Evolutionary conservation across 2,329 filamentous ascomycete genomes (phyloP), one percentile per base, ranked within the genome.

Genomic region (Boeremia lycopersici): DNA sequence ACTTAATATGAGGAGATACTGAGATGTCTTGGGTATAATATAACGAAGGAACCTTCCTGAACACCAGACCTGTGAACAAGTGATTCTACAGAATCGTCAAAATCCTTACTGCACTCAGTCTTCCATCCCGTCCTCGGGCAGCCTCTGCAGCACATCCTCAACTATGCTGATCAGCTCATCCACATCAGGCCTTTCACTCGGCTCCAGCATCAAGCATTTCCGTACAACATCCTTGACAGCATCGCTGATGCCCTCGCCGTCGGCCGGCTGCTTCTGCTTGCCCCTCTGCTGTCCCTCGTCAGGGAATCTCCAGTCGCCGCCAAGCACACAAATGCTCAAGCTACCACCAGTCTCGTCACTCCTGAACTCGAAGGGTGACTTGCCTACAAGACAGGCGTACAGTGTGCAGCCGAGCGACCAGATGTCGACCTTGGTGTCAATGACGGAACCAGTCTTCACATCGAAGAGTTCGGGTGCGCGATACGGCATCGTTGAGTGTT

Each of bases 401-500:
- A 99, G 82, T n/a, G 95, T 98, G 80, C 95, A 98, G 46, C 95
- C 95, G 19, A 99, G 79, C 13, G 91, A 96, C 95, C 95, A 99
- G 62, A 99, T 96, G 75, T 99, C 95, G 35, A 96, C 91, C 74
- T 97, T 97, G 11, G 93, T 96, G 76, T 98, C 95, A 70, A 99
- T 89, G 45, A 91, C 86, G 43, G 89, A 88, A 59, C 91, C 93
- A 3, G 92, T 97, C 78, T 96, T 96, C 52, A 98, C 95, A 74
- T 99, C 95, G 76, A 99, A 99, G 57, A 99, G 87, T 77, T 99
- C 95, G 0, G 95, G 95, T 1, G 95, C 95, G 56, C 95, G 91
- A 78, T 99, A 99, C 0, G 95, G 93, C 93, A 99, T 98, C 35
- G 95, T 99, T 62, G 88, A 93, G 81, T 98, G 93, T 75, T 99